These are phyloP conservation scores for Starmerella riodocensis DNA, from an alignment of 805 yeast species.

Conservation along the genomic window DNA sequence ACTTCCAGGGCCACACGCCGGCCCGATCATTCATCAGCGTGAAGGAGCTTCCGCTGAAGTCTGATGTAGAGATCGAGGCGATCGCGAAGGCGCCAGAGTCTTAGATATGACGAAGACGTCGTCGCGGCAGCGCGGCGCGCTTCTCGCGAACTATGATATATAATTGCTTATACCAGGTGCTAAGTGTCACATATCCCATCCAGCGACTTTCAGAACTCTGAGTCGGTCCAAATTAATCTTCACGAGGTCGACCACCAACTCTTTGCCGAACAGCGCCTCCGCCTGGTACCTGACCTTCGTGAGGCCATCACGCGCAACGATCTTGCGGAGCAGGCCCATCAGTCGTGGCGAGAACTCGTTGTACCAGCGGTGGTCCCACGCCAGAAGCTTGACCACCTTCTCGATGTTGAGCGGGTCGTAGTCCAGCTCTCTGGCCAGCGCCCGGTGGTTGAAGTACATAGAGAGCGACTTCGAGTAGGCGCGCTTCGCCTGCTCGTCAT, in stretches of 20 bases:
- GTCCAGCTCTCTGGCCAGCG: slow-evolving; percentile 59
- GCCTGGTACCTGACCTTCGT: slow-evolving; percentile 45
- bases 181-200: slow-evolving; percentile 18
- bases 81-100: slow-evolving; percentile 38
- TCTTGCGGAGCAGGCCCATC: slow-evolving; percentile 40
- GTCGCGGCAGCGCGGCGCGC: neutral
- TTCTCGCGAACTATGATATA: no score
- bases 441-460: slow-evolving; percentile 66
- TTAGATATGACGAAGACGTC: neutral
- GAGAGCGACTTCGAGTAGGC: slow-evolving; percentile 66
- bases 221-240: slow-evolving; percentile 20
- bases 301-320: slow-evolving; percentile 65
- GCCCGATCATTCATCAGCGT: slow-evolving; percentile 98
- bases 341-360: slow-evolving; percentile 70
- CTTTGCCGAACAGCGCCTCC: slow-evolving; percentile 26
- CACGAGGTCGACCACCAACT: slow-evolving; percentile 24
- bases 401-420: slow-evolving; percentile 42
- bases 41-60: slow-evolving; percentile 76
- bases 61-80: slow-evolving; percentile 79
- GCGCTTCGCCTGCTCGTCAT: slow-evolving; percentile 65
- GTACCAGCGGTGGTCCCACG: slow-evolving; percentile 99
- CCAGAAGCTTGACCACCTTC: slow-evolving; percentile 59
- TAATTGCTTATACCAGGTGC: no score
- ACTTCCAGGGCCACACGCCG: slow-evolving; percentile 37
- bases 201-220: slow-evolving; percentile 19